phyloP scores from a whole-genome alignment of 139 green algal genomes.

The Pleodorina starrii region DNA sequence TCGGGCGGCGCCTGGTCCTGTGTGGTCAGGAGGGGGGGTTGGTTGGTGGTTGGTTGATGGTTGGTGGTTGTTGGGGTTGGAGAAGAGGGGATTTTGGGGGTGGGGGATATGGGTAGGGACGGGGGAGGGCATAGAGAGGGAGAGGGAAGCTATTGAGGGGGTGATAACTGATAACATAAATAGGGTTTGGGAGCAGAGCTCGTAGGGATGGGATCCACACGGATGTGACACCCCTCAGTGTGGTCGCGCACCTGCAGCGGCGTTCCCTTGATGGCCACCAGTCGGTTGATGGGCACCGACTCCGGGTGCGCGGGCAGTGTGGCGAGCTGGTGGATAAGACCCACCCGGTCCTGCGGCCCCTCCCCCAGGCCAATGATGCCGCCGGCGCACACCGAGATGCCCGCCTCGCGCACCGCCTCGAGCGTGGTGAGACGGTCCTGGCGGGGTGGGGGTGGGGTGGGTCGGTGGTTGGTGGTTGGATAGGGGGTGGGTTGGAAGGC shows the following conservation, averaged over 20 bases:
- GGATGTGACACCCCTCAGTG: too few relatives aligned
- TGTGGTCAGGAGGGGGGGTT: too few relatives aligned
- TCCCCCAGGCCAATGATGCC: constrained; percentile 96
- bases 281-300: constrained; percentile 96
- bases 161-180: too few relatives aligned
- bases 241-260: constrained; percentile 87
- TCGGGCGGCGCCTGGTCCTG: constrained; percentile 66
- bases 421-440: constrained; percentile 94
- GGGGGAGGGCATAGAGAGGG: too few relatives aligned
- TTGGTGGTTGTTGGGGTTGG: background rate
- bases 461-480: too few relatives aligned
- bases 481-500: too few relatives aligned
- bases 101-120: too few relatives aligned
- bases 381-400: constrained; percentile 97
- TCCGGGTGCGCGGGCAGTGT: constrained; percentile 97
- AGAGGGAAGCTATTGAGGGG: too few relatives aligned
- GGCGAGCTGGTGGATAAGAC: constrained; percentile 81
- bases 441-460: too few relatives aligned
- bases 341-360: constrained; percentile 63
- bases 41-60: background rate
- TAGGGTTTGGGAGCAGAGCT: too few relatives aligned
- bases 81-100: too few relatives aligned
- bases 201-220: too few relatives aligned
- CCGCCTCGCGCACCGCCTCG: constrained; percentile 88
- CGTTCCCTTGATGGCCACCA: constrained; percentile 95